Base-by-base conservation (phyloP, 306 rosid species). In the Sicyos edulis region DNA sequence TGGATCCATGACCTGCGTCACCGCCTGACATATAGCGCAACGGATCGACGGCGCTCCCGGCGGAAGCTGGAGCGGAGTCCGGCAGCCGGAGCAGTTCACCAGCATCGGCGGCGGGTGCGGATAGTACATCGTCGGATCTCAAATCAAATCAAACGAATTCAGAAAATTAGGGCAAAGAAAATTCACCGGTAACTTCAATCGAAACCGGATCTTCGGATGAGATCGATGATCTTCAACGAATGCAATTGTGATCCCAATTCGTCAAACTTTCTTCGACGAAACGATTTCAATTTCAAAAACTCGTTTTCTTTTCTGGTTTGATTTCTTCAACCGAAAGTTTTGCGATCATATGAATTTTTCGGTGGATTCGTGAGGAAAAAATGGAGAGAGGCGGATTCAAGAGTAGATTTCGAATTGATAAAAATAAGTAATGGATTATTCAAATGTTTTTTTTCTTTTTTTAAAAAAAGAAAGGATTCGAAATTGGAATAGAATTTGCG, bases 41-140 rank as follows among this genome's bases (percentile, higher is more conserved):
- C 96, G 95, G 76, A 93, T 86, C 54, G 98, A 91, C n/a, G 49
- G 52, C 32, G 91, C 92, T 54, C 95, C 97, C 1, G 85, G 80
- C 12, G 98, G 98, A 3, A 87, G 71, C 86, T 88, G 95, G 15
- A 93, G 83, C 19, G 96, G 89, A 13, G 91, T 86, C 49, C 55
- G 88, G 85, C 98, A 93, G 79, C 42, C 69, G 80, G 97, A 83
- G 82, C 98, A 93, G 82, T 88, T 85, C 52, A 93, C 86, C 6
- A 90, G 82, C 96, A 90, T 81, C 16, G 70, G 60, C 47, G 59
- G 65, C 19, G 77, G 77, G 10, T 47, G 77, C 5, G 75, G 21
- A 72, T 72, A 72, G 59, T 74, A 74, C 77, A 74, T 74, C 45
- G 44, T 26, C 13, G 70, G 14, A 58, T 17, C n/a, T n/a, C 17